Evolutionary conservation across 2,329 filamentous ascomycete species (phyloP), one percentile per base, ranked within the genome.

Genomic region (Pseudogymnoascus sp.): DNA sequence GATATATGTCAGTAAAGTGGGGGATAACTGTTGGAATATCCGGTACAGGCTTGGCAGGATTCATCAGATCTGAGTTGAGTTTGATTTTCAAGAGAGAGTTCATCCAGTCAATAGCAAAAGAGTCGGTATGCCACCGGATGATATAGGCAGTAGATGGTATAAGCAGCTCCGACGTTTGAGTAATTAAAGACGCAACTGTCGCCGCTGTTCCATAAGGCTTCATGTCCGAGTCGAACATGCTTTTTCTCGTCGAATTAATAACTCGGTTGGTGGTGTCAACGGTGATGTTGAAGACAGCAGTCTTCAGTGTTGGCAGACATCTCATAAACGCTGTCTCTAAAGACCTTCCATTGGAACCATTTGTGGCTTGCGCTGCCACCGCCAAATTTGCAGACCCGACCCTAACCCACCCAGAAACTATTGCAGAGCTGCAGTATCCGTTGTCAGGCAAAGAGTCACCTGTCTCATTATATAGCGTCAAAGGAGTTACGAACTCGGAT

Each of bases 71-170:
- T 1, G 68, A 71, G 2, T 76, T 74, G 0, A 57, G 65, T 0
- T 59, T 22, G 0, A 71, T 39, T 0, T 67, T 66, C 0, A 81
- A 64, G n/a, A 84, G 72, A 32, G 81, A 77, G 57, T 77, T 80
- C 30, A 78, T 67, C 70, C 76, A 81, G 39, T 80, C 77, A 0
- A 65, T 66, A 0, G 78, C 69, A 1, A 74, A 67, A 0, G 71
- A 75, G 43, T 80, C 74, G 60, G 79, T 81, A 64, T 83, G 82
- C 76, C 76, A 82, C 5, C 12, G 34, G 16, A 65, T 2, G 1
- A 4, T 7, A 1, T 43, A 1, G 22, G 11, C 41, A 4, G 22
- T 16, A n/a, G 1, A 2, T 14, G 20, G 11, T 6, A 25, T 0
- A 43, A 63, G 6, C 11, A 8, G 14, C 5, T 2, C 6, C 18